Evolutionary conservation across 1,139 yeast species (phyloP).

Genomic region (Kurtzmaniella natalensis): DNA sequence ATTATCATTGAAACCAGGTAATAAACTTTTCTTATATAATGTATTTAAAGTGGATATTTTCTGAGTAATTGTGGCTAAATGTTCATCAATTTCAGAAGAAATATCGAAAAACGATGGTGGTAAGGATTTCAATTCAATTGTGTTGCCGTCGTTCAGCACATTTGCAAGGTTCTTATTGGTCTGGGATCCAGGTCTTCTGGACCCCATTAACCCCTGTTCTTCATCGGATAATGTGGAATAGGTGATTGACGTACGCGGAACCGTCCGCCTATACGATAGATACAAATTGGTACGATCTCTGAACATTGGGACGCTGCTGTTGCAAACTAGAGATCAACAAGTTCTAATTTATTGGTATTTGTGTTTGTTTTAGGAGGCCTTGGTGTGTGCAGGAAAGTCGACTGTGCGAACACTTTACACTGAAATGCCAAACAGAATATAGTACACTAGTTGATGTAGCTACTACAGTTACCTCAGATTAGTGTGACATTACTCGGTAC

Average conservation of each 20-base stretch:
- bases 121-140: slow-evolving; percentile 48
- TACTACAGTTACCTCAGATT: too few species aligned
- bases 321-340: too few species aligned
- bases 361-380: too few species aligned
- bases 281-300: slow-evolving; percentile 71
- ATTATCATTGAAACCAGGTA: slow-evolving; percentile 83
- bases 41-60: slow-evolving; percentile 57
- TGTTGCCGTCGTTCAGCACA: slow-evolving; percentile 15
- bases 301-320: too few species aligned
- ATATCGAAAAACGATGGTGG: slow-evolving; percentile 81
- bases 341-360: too few species aligned
- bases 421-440: too few species aligned
- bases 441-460: too few species aligned
- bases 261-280: slow-evolving; percentile 68
- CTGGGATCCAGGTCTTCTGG: slow-evolving; percentile 13
- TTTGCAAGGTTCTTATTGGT: slow-evolving; percentile 8
- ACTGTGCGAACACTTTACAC: too few species aligned
- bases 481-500: too few species aligned
- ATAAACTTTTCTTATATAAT: slow-evolving; percentile 73
- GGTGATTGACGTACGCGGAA: slow-evolving; percentile 40
- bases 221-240: slow-evolving; percentile 45
- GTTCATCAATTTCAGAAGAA: slow-evolving; percentile 65
- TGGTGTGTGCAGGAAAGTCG: too few species aligned
- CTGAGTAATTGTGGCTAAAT: slow-evolving; percentile 44
- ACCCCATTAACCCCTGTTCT: slow-evolving; percentile 49